Percentiles rank a stretch among this genome's conserved stretches.
Evolutionary conservation across 306 rosid genomes (phyloP).

Genomic region (Quercus gilva): DNA sequence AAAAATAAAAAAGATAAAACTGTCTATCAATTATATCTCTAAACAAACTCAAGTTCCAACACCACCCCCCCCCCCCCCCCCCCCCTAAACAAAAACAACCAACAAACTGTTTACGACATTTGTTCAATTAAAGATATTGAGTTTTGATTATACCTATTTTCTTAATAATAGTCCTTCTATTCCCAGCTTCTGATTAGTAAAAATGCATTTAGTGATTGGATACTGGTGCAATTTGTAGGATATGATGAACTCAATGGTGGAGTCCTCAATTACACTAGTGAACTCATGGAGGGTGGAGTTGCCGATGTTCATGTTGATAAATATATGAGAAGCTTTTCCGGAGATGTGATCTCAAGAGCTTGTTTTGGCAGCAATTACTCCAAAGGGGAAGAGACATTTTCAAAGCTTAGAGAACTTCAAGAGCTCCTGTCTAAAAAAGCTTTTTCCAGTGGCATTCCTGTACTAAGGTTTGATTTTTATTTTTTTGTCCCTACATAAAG

Average conservation of each 20-base stretch:
- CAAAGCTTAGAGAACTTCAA: constrained; percentile 8
- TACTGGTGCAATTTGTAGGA: neutral
- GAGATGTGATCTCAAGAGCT: constrained; percentile 33
- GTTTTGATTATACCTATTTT: too few species aligned
- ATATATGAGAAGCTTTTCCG: constrained; percentile 19
- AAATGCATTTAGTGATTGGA: too few species aligned
- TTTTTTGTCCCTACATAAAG: neutral
- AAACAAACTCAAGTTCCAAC: too few species aligned
- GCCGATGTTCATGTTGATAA: constrained; percentile 23
- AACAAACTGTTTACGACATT: too few species aligned
- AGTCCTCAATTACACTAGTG: constrained; percentile 13
- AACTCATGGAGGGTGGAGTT: constrained; percentile 22
- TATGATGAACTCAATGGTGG: constrained; percentile 20
- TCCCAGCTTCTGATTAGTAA: too few species aligned
- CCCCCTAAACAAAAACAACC: too few species aligned
- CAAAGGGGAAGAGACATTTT: constrained; percentile 6
- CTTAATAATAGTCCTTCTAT: too few species aligned
- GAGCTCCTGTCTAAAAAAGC: constrained; percentile 2
- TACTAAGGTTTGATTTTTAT: constrained; percentile 6
- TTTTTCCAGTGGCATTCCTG: constrained; percentile 1
- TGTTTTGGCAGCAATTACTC: constrained; percentile 2
- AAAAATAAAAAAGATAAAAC: too few species aligned
- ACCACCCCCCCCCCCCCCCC: too few species aligned
- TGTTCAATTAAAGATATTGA: too few species aligned
- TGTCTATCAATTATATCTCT: too few species aligned